Base-by-base conservation (phyloP, 106 monocot genomes). In the Phalaenopsis equestris region DNA sequence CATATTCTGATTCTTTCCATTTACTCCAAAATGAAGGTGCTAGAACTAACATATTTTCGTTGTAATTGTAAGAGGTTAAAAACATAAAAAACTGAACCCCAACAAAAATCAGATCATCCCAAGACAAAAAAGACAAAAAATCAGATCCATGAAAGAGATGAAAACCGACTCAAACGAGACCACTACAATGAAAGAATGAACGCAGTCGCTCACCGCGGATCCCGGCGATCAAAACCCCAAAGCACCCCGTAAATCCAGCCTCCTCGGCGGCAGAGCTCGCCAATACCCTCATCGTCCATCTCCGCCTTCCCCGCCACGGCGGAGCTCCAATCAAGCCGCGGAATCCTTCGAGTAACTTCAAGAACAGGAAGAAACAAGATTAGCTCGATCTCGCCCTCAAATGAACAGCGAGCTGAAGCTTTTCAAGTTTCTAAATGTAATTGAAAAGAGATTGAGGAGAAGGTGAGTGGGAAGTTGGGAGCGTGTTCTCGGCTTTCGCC, bases 191-290 rank as follows among this genome's bases (percentile, higher is more conserved):
- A 39, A 21, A 41, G 23, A 6, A 78, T 38, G 39, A 15, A 78
- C 24, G 30, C 41, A 11, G 78, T 16, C 37, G 21, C 56, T 78
- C 58, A 78, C 78, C 78, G 78, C 5, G 78, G 57, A 78, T 58
- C 78, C 39, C 56, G 56, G 56, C 37, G 18, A 58, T 78, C 57
- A 48, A 58, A 5, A 8, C 78, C 38, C 78, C 78, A 78, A 16
- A 78, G 41, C 18, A 10, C 78, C 17, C 57, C 78, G 78, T 37
- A 56, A 0, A 57, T 17, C 78, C 78, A 78, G 14, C 78, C 78
- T 19, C 41, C 56, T 56, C 55, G 1, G 9, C 56, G 56, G 78
- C 78, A 78, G 38, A 78, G 57, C 38, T 23, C 41, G 17, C 41
- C 23, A 16, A 78, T 52, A 16, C 38, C 78, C 17, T 78, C 78